Evolutionary conservation across 2,329 filamentous ascomycete species (phyloP), one percentile per base, ranked within the genome.

Genomic region (Sporothrix protearum): DNA sequence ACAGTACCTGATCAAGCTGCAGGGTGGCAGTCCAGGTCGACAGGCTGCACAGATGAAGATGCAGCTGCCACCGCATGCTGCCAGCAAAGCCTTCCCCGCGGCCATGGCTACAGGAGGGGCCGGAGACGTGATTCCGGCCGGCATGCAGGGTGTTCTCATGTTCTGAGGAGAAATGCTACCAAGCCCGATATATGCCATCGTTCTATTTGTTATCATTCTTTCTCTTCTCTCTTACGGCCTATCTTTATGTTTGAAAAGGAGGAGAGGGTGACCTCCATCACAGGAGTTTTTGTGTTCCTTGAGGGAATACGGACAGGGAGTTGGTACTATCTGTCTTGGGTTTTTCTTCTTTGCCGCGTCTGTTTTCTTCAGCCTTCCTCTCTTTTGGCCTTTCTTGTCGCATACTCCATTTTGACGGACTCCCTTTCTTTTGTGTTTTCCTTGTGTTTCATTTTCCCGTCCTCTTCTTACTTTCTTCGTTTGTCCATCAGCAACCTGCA

Each of bases 51-150:
- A 55, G 25, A 69, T 69, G 16, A 69, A 55, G 39, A 69, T 69
- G 68, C 68, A 61, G 68, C 68, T 69, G 25, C 68, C 68, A 12
- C 68, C 68, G 2, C 55, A 51, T n/a, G 42, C 55, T 33, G 55
- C 55, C 42, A 63, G 42, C 68, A 63, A 51, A 59, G 42, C 28
- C 42, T 63, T 70, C 25, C 55, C 68, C 36, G 51, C 6, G n/a
- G 19, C 51, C 53, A 57, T 25, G 36, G 28, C 47, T 8, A 12
- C 47, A 6, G 64, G 33, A 14, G 47, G 28, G 1, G 22, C 16
- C 22, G 49, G 36, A 51, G 66, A 57, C 7, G 14, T 49, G 64
- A 68, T 68, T 30, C 63, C 25, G 42, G 45, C 63, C 16, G 16
- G 63, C 14, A 16, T n/a, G n/a, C 63, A 28, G 3, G 63, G 63